These are phyloP conservation scores for Tylopilus felleus DNA, from an alignment of 768 basidiomycete genomes.

Conservation along the genomic window DNA sequence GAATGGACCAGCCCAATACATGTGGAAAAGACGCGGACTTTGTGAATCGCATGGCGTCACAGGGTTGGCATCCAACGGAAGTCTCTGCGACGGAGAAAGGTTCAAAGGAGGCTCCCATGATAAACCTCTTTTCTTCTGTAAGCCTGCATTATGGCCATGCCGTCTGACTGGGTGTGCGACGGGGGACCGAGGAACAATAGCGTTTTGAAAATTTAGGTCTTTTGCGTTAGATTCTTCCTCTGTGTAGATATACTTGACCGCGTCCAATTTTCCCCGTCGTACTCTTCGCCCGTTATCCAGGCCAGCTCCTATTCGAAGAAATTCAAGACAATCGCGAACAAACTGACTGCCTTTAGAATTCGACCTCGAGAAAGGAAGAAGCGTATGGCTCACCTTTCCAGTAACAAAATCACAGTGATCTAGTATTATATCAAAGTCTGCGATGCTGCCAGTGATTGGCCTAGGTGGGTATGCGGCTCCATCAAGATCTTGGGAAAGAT, in stretches of 20 bases:
- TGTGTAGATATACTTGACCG: not conserved
- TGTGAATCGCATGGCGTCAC: constrained; percentile 55
- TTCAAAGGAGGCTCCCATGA: not conserved
- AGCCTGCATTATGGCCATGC: not conserved
- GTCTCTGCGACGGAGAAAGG: not conserved
- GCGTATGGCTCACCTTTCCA: not conserved
- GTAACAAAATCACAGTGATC: not conserved
- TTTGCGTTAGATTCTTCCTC: not conserved
- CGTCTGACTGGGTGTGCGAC: not conserved
- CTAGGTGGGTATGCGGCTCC: not conserved
- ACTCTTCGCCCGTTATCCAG: not conserved
- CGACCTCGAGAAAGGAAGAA: not conserved
- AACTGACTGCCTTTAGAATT: not conserved
- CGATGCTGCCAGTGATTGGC: not conserved
- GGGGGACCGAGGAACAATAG: not conserved
- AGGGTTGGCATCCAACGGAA: constrained; percentile 29
- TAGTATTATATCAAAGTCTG: not conserved
- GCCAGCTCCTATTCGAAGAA: not conserved
- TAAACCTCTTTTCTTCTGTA: not conserved
- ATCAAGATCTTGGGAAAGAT: not conserved
- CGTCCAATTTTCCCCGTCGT: not conserved
- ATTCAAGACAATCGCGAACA: not conserved
- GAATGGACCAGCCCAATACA: not conserved
- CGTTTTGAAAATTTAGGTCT: not conserved
- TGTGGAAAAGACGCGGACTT: not conserved